Base-by-base conservation (phyloP, 2,329 filamentous ascomycete genomes). In the Arthrinium puccinioides region DNA sequence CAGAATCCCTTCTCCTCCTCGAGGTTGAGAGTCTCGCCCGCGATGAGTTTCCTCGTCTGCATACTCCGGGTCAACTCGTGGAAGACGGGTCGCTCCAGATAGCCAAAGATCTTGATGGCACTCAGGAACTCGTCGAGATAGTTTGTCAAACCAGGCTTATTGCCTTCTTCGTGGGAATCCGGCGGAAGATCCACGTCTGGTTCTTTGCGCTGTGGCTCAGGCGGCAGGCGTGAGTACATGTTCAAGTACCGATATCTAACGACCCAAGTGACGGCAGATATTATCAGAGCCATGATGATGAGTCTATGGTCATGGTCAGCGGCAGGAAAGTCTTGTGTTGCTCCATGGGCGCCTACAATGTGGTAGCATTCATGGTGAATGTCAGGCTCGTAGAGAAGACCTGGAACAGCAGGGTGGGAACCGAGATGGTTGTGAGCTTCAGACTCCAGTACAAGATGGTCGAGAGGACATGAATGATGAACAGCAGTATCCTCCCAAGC, bases 1-100 rank as follows among this genome's bases (percentile, higher is more conserved):
- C 92, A 98, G 53, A 98, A 98, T 0, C 92, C 92, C 53, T 98
- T 95, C 54, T 98, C 92, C 57, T 98, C 92, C 61, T 98, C 92
- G 21, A 98, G 69, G 47, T 96, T 80, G 50, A 98, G 70, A 0
- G 92, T 98, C 62, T 98, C 92, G 21, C 92, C 92, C 5, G 92
- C 90, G 52, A 97, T 94, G 34, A 98, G 72, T 62, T 96, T 96
- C 50, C 87, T 75, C 15, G 94, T 98, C 66, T 98, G 92, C 92
- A 98, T 98, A 41, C 89, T 96, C 42, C 92, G 74, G 0, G 92
- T 98, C 50, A 98, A 75, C 62, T 98, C 92, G 55, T 98, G 94
- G 54, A 98, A 98, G 28, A 98, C 92, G 1, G 92, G 88, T 19
- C 92, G 79, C 59, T 98, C 92, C 29, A 98, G 69, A 55, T 97